phyloP scores from a whole-genome alignment of 139 green algal species.

The Closterium sp. region DNA sequence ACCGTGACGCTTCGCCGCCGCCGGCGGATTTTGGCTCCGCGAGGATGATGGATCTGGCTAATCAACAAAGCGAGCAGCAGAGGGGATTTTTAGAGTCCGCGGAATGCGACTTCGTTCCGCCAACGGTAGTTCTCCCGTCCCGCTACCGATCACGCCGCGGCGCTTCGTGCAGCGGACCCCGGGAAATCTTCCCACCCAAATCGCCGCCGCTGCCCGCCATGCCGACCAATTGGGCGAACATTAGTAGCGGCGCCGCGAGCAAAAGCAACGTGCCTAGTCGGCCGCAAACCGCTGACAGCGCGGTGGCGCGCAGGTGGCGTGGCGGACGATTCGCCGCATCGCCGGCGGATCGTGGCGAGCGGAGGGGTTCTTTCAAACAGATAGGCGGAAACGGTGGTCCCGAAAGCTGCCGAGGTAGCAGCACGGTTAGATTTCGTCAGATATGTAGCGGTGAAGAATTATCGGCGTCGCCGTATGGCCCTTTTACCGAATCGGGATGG shows the following conservation, averaged over 20 bases:
- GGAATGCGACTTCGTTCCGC: neutral
- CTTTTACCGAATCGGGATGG: neutral
- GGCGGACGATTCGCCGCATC: no score
- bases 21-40: neutral
- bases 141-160: no score
- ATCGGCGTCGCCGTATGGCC: no score
- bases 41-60: neutral
- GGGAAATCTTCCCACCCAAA: neutral
- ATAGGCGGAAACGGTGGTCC: neutral
- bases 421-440: no score
- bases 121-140: neutral
- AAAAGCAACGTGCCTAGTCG: neutral
- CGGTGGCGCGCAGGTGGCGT: neutral
- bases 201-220: neutral
- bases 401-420: no score
- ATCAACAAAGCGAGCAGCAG: neutral
- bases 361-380: neutral
- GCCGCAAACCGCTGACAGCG: neutral
- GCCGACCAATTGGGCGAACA: neutral
- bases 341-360: no score
- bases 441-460: no score
- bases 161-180: neutral
- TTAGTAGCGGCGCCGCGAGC: neutral
- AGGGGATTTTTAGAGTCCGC: neutral
- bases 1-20: no score